phyloP scores from a whole-genome alignment of 306 rosid genomes.

The Geum urbanum region DNA sequence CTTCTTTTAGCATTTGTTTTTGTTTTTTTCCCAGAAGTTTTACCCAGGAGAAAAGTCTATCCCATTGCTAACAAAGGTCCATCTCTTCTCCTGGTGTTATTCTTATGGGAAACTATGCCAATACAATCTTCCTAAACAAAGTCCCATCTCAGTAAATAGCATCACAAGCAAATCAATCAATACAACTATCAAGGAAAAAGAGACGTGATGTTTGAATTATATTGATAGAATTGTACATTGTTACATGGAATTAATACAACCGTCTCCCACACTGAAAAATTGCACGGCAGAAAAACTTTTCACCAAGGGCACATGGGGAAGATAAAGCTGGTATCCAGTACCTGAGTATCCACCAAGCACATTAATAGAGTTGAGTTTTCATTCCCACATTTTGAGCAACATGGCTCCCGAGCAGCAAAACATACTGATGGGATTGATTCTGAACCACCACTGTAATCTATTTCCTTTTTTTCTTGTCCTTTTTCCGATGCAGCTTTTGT shows the following conservation, averaged over 20 bases:
- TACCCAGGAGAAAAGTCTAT: no score
- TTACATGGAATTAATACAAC: not conserved
- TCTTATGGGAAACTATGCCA: no score
- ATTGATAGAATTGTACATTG: not conserved
- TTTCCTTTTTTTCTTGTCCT: conserved; percentile 25
- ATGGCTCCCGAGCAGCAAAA: not conserved
- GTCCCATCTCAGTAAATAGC: no score
- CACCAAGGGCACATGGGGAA: not conserved
- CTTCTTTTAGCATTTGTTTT: no score
- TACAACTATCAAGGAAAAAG: not conserved
- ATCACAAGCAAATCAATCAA: no score
- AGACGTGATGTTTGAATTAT: not conserved
- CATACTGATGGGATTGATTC: not conserved
- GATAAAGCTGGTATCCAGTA: not conserved
- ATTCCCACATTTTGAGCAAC: not conserved
- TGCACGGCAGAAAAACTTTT: not conserved
- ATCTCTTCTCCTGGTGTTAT: no score
- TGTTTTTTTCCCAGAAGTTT: no score
- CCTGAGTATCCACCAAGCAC: not conserved
- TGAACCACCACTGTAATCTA: conserved; percentile 8
- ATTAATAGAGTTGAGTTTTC: not conserved
- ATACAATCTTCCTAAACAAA: no score
- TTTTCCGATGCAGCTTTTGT: conserved; percentile 8
- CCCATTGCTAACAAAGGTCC: no score
- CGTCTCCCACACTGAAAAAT: not conserved